These are phyloP conservation scores for Myrica gale DNA, from an alignment of 306 rosid species.

Conservation along the genomic window DNA sequence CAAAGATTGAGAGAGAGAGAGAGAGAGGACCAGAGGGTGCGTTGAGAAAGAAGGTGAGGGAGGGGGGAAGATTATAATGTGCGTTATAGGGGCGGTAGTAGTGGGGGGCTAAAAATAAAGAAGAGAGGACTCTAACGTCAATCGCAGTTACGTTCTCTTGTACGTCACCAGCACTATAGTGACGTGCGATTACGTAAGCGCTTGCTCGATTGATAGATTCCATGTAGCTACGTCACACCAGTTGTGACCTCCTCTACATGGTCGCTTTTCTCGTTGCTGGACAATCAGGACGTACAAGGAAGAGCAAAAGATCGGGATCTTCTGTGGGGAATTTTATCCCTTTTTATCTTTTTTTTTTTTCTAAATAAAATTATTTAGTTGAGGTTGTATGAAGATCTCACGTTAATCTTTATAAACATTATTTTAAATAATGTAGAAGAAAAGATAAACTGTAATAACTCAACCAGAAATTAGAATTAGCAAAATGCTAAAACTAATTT, in stretches of 20 bases:
- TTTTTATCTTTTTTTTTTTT: no score
- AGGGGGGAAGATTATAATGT: background rate
- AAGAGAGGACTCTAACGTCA: slow-evolving; percentile 54
- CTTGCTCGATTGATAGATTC: slow-evolving; percentile 41
- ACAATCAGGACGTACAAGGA: background rate
- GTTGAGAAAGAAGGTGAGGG: background rate
- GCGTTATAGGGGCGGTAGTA: background rate
- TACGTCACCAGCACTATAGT: slow-evolving; percentile 53
- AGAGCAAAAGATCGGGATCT: background rate
- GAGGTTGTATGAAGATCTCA: no score
- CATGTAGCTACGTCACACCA: slow-evolving; percentile 18
- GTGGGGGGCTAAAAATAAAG: slow-evolving; percentile 27
- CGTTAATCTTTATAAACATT: no score
- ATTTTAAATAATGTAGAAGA: no score
- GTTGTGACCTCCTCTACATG: background rate
- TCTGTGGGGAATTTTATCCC: background rate
- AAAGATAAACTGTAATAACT: no score
- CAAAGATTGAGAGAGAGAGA: background rate
- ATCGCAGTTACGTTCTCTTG: slow-evolving; percentile 49
- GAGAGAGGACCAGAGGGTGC: slow-evolving; percentile 17
- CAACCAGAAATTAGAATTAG: no score
- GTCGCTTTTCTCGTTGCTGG: background rate
- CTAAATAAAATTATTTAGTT: background rate
- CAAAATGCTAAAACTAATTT: no score
- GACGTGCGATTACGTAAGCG: slow-evolving; percentile 43